Base-by-base conservation (phyloP, 768 basidiomycete species). In the Hericium rajendrae region DNA sequence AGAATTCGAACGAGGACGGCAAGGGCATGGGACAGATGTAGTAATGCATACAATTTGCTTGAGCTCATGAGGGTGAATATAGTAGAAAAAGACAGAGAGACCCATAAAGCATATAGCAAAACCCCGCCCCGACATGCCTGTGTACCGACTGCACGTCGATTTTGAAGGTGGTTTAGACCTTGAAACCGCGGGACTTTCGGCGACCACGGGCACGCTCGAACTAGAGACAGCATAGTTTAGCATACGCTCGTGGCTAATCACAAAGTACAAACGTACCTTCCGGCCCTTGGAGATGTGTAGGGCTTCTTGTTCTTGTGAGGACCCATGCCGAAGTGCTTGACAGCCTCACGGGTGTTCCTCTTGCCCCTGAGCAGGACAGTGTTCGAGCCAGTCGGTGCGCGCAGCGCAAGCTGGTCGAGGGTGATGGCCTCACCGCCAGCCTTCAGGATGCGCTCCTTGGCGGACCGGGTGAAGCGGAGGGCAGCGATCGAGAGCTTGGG, bases 261-360 rank as follows among this genome's bases (percentile, higher is more conserved):
- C 43, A 11, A n/a, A 9, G 5, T 38, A 12, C 6, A 32, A 38
- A 68, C 73, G 43, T 66, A 86, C 85, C 76, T 97, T 97, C 83
- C 94, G 90, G 61, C 97, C 95, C 79, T 95, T 97, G 71, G 92
- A 94, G 68, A 77, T 79, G 94, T 90, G 78, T 93, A 89, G 51
- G 97, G 97, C 78, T 94, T 97, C 82, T 95, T 97, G 86, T 97
- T 79, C 77, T 97, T 92, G 86, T 94, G 91, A 57, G 94, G 94
- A 63, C 88, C 91, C 90, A 91, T 91, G 75, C 95, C 95, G 72
- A 97, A 97, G 83, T 98, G 95, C 74, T 91, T 94, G 78, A 89
- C 84, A 53, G 94, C 90, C 75, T 98, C 97, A 62, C 97, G 85
- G 58, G 89, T 79, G 73, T 85, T 97, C 83, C 86, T 86, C 76